Evolutionary conservation across 1,139 yeast genomes (phyloP).

Genomic region (Diutina siamensis): DNA sequence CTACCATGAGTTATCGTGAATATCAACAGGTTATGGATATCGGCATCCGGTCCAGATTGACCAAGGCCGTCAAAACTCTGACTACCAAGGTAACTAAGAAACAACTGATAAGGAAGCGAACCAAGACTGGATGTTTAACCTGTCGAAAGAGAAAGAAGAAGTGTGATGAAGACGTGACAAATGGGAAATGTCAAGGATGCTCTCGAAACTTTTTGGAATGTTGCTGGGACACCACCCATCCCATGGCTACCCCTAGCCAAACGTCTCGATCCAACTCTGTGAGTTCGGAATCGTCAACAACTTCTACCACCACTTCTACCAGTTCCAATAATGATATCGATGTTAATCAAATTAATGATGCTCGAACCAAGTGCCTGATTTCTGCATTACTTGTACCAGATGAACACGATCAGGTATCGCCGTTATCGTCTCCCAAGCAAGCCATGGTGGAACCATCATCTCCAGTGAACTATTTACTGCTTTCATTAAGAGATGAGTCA

Average conservation of each 20-base stretch:
- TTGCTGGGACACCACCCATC: conserved; percentile 4
- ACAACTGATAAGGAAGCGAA: conserved; percentile 4
- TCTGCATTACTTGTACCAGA: background rate
- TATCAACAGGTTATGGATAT: conserved; percentile 5
- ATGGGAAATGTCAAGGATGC: conserved; percentile 5
- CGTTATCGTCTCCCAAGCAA: conserved; percentile 1
- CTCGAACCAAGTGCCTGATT: conserved; percentile 2
- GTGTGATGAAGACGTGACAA: conserved; percentile 2
- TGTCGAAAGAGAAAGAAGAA: conserved; percentile 5
- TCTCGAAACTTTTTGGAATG: conserved; percentile 5
- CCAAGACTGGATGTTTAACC: conserved; percentile 5
- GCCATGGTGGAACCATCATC: background rate
- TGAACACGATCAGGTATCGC: conserved; percentile 1
- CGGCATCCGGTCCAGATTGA: background rate
- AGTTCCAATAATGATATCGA: background rate
- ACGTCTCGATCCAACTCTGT: conserved; percentile 1
- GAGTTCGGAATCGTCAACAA: background rate
- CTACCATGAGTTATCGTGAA: conserved; percentile 1
- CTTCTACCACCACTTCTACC: background rate
- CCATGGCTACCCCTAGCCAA: background rate
- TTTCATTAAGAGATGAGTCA: background rate
- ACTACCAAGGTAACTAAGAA: background rate
- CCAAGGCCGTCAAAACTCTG: background rate
- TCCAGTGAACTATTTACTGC: background rate
- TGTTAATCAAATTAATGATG: too few relatives aligned